Base-by-base conservation (phyloP, 2,329 filamentous ascomycete genomes). In the Neopestalotiopsis rosae region DNA sequence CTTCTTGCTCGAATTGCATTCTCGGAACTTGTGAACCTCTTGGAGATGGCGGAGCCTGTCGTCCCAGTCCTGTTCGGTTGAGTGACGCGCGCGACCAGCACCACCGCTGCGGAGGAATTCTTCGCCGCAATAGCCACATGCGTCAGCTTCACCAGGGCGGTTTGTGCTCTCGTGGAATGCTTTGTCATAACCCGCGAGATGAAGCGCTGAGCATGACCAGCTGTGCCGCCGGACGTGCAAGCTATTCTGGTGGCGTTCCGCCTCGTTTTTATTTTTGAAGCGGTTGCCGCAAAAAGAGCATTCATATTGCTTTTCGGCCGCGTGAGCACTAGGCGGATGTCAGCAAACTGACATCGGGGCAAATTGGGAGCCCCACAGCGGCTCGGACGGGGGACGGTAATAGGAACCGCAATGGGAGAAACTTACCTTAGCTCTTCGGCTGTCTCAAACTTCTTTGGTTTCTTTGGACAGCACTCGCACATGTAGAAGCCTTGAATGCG, bases 241-340 rank as follows among this genome's bases (percentile, higher is more conserved):
- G 14, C 95, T 97, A 77, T 98, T 98, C 77, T 97, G 95, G 79
- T 98, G 95, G 40, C 96, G 90, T 80, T 98, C 95, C 2, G 95
- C 95, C 82, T 98, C 96, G 76, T 98, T 98, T 83, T 98, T 98
- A 83, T 98, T 98, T 82, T 98, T 98, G 85, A 98, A 98, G 12
- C 95, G 91, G 79, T 98, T 98, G 57, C 92, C 92, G 80, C 95
- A 98, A 79, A 94, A 98, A 34, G 90, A 88, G 80, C 95, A 98
- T 71, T 93, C 93, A 80, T 98, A 98, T 81, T 98, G 95, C 81
- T 98, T 98, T 81, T 98, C 96, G 77, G 94, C 91, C 81, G 96
- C 94, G 79, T 98, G 95, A 59, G 91, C 85, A 77, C 62, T 64
- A 58, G 69, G 30, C 62, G 62, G 61, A 24, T 3, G 72, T 76